A percentile compares a stretch with the other conserved stretches of the same genome.
phyloP scores from a whole-genome alignment of 306 rosid genomes.

The Ceratonia siliqua region DNA sequence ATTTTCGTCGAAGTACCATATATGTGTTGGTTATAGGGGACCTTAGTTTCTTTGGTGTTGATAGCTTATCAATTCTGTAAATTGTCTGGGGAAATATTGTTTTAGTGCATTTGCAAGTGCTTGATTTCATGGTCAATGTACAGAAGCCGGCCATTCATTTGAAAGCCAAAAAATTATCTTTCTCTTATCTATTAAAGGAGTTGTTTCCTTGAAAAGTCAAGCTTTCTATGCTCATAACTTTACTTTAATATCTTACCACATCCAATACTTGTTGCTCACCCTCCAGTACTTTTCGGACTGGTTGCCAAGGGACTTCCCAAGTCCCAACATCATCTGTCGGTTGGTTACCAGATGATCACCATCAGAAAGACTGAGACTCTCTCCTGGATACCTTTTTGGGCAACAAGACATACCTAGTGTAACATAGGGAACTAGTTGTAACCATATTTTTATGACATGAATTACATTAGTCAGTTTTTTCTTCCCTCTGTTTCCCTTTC shows the following conservation, averaged over 20 bases:
- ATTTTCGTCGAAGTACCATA: not conserved
- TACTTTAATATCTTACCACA: not conserved
- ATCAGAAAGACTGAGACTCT: not conserved
- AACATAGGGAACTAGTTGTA: not conserved
- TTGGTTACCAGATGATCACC: constrained; percentile 3
- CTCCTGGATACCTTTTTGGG: not conserved
- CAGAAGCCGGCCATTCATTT: not conserved
- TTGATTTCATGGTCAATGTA: not conserved
- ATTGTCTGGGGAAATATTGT: not conserved
- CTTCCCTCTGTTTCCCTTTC: not conserved
- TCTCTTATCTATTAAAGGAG: not conserved
- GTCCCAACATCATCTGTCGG: not conserved
- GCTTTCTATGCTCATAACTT: not conserved
- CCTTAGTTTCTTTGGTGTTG: not conserved
- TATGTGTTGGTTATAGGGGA: not conserved
- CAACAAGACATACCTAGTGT: not conserved
- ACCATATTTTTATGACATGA: not conserved
- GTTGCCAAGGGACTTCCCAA: not conserved
- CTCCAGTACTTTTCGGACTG: not conserved
- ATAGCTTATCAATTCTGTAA: not conserved
- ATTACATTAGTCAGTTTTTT: not conserved
- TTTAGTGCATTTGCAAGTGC: not conserved
- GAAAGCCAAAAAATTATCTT: not conserved
- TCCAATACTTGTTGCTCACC: not conserved
- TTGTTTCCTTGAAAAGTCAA: not conserved